Evolutionary conservation across 164 flowering plant genomes (phyloP).

Genomic region (Cinnamomum chago): DNA sequence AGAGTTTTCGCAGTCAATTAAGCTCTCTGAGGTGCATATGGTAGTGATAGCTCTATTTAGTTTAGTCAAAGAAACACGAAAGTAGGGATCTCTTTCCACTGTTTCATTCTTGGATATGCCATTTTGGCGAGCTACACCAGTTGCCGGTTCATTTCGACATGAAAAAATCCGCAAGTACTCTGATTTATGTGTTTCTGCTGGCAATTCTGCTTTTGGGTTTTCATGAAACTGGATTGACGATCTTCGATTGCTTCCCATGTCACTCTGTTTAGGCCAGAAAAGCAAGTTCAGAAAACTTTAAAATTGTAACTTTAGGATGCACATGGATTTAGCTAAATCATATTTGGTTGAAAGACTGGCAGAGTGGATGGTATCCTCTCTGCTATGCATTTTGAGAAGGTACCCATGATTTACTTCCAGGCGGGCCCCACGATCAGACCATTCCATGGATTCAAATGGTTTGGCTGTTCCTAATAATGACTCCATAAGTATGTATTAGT

Average conservation of each 20-base stretch:
- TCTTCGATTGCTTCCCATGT: constrained; percentile 12
- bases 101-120: constrained; percentile 13
- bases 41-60: constrained; percentile 34
- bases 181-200: constrained; percentile 30
- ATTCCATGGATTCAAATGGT: too few relatives aligned
- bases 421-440: too few relatives aligned
- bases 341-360: background rate
- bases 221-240: constrained; percentile 24
- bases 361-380: background rate
- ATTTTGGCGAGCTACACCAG: constrained; percentile 15
- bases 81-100: constrained; percentile 13
- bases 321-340: background rate
- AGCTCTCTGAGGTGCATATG: constrained; percentile 47
- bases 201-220: constrained; percentile 20
- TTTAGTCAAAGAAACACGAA: constrained; percentile 19
- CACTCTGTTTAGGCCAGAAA: constrained; percentile 26
- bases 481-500: too few relatives aligned
- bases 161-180: constrained; percentile 29
- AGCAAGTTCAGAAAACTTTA: background rate
- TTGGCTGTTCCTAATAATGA: too few relatives aligned
- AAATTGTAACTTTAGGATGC: background rate
- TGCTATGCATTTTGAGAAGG: background rate
- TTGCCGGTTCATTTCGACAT: constrained; percentile 36
- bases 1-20: constrained; percentile 54
- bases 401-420: too few relatives aligned